Evolutionary conservation across 2,329 filamentous ascomycete species (phyloP).

Genomic region (Cordyceps tenuipes): DNA sequence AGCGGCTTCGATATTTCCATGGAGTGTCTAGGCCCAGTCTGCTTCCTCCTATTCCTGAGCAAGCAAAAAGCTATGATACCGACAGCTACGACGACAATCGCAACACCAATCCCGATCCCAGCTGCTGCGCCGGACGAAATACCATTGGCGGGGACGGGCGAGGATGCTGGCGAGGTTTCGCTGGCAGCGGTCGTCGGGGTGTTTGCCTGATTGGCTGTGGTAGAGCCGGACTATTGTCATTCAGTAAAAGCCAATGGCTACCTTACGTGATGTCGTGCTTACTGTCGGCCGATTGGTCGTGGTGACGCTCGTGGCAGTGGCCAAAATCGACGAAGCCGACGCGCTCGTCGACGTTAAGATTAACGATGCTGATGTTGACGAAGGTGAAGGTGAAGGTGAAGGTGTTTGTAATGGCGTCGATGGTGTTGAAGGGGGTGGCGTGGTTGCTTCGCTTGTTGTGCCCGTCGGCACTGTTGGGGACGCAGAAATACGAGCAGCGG

Average conservation of each 20-base stretch:
- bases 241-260: background rate
- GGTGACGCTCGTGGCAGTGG: background rate
- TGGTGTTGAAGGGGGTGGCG: constrained; percentile 1
- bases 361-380: constrained; percentile 8
- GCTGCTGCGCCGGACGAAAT: constrained; percentile 37
- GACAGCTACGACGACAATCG: constrained; percentile 32
- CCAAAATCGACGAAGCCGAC: background rate
- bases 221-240: background rate
- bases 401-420: background rate
- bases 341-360: constrained; percentile 7
- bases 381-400: background rate
- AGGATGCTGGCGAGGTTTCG: constrained; percentile 4
- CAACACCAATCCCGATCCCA: constrained; percentile 41
- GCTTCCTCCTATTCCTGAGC: constrained; percentile 22
- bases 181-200: constrained; percentile 4
- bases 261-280: background rate
- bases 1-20: constrained; percentile 45
- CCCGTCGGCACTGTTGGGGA: background rate
- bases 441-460: background rate
- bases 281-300: background rate
- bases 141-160: constrained; percentile 17
- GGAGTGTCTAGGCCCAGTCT: constrained; percentile 16
- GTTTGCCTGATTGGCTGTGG: background rate
- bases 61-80: constrained; percentile 31
- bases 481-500: background rate